Percentiles rank a stretch among this genome's conserved stretches.
phyloP scores from a whole-genome alignment of 148 eudicot genomes.

The Euryodendron excelsum region DNA sequence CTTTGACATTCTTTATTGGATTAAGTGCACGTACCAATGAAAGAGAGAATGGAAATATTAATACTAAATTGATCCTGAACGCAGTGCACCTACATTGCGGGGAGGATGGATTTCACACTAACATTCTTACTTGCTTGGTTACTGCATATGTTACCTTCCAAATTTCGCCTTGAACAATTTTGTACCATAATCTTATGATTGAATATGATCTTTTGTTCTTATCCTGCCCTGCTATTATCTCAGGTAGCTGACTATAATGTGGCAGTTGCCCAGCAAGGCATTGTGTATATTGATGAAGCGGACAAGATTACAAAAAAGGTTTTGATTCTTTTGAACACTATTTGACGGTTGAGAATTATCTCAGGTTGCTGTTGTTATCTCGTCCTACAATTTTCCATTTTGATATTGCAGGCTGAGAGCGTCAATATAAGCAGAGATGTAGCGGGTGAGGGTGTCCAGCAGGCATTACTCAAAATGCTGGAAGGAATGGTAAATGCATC shows the following conservation, averaged over 20 bases:
- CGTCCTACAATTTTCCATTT: neutral
- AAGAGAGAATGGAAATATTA: neutral
- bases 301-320: constrained; percentile 99
- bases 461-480: constrained; percentile 95
- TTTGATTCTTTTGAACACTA: neutral
- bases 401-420: constrained; percentile 78
- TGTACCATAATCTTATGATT: neutral
- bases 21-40: neutral
- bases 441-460: constrained; percentile 99
- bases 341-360: neutral
- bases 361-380: neutral
- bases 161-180: neutral
- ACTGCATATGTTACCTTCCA: neutral
- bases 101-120: neutral
- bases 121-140: neutral
- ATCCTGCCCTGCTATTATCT: constrained; percentile 12
- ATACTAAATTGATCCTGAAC: neutral
- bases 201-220: neutral
- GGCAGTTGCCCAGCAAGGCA: constrained; percentile 98
- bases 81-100: neutral
- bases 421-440: constrained; percentile 98
- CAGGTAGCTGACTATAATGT: constrained; percentile 98
- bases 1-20: neutral
- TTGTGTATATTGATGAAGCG: constrained; percentile 97
- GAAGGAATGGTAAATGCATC: constrained; percentile 85